phyloP scores from a whole-genome alignment of 1,284 basidiomycete species.

The Psilocybe mexicana region DNA sequence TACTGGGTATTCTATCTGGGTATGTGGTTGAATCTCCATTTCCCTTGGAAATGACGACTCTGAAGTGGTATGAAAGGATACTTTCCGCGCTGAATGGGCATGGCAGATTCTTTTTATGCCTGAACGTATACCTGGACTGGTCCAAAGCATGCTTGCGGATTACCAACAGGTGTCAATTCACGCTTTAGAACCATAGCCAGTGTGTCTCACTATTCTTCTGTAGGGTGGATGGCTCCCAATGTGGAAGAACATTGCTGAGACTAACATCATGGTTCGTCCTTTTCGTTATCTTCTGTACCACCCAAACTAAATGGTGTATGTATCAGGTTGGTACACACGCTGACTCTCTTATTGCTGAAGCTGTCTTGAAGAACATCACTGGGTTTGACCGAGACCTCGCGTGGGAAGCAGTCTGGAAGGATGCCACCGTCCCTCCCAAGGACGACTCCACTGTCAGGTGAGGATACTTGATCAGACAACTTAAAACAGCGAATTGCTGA shows the following conservation, averaged over 20 bases:
- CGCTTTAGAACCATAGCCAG: not conserved
- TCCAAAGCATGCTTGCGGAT: conserved; percentile 81
- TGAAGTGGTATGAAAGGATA: conserved; percentile 50
- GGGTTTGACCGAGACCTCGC: conserved; percentile 68
- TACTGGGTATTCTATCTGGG: conserved; percentile 85
- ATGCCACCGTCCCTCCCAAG: conserved; percentile 68
- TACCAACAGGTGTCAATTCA: conserved; percentile 53
- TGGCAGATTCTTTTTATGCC: conserved; percentile 79
- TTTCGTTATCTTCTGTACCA: not conserved
- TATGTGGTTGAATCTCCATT: conserved; percentile 26
- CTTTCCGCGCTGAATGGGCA: conserved; percentile 77
- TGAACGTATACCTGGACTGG: conserved; percentile 73
- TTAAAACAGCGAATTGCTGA: not conserved
- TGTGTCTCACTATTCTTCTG: not conserved
- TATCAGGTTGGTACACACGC: conserved; percentile 74
- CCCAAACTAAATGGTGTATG: not conserved
- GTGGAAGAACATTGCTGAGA: conserved; percentile 82
- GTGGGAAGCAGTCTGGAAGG: conserved; percentile 77
- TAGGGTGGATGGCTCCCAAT: conserved; percentile 85
- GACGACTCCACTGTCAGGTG: conserved; percentile 61
- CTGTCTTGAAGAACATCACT: conserved; percentile 62
- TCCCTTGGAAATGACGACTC: not conserved
- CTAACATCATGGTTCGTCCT: conserved; percentile 44
- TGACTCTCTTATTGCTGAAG: conserved; percentile 80
- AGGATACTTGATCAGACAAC: conserved; percentile 13